Conservation (phyloP, 2,329 filamentous ascomycete genomes). For the Apiospora phragmitis region DNA sequence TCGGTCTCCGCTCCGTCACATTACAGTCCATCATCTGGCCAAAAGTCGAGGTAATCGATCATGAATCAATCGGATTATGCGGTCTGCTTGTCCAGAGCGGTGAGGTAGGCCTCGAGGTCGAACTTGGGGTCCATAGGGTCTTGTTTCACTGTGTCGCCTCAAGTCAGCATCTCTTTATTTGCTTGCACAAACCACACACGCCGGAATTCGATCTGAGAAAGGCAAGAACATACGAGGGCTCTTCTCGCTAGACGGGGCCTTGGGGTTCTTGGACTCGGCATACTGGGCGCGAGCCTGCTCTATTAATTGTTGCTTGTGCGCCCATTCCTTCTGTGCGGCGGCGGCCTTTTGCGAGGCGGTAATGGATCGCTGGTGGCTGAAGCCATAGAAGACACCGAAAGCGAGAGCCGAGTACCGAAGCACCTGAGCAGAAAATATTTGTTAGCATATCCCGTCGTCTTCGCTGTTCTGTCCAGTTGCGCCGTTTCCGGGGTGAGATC, state of each 20-base stretch:
- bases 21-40: constrained; percentile 23
- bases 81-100: constrained; percentile 58
- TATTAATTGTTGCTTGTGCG: constrained; percentile 90
- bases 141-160: constrained; percentile 57
- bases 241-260: constrained; percentile 33
- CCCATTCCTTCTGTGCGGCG: constrained; percentile 77
- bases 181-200: neutral
- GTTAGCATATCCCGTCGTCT: constrained; percentile 10
- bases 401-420: constrained; percentile 94
- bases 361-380: constrained; percentile 88
- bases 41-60: constrained; percentile 8
- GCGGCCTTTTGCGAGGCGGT: constrained; percentile 68
- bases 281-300: constrained; percentile 90
- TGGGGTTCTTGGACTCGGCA: constrained; percentile 68
- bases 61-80: constrained; percentile 36
- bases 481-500: neutral
- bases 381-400: constrained; percentile 90
- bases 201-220: neutral
- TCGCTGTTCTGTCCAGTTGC: neutral
- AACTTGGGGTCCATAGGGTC: constrained; percentile 87
- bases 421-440: constrained; percentile 61
- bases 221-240: constrained; percentile 35
- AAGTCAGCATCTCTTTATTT: neutral
- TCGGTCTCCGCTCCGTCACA: constrained; percentile 18
- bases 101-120: constrained; percentile 85